Percentiles rank a stretch among this genome's conserved stretches.
These are phyloP conservation scores for Acidomyces sp. DNA, from an alignment of 495 filamentous ascomycete genomes.

Conservation along the genomic window DNA sequence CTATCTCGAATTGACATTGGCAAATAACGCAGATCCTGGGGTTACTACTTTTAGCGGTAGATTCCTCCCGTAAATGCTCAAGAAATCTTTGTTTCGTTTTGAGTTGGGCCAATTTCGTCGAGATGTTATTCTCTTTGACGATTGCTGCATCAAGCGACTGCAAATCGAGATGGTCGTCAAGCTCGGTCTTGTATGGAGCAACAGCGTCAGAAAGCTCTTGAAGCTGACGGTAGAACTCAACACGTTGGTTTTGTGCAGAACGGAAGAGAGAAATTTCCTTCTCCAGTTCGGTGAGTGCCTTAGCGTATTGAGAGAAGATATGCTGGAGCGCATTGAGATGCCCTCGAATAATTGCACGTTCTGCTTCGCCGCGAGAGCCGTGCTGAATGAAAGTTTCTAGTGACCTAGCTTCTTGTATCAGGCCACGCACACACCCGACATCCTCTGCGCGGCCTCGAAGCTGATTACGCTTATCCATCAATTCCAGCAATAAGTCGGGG, in stretches of 20 bases:
- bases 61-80: conserved; percentile 45
- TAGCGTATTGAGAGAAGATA: conserved; percentile 51
- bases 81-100: conserved; percentile 64
- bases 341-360: conserved; percentile 47
- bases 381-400: conserved; percentile 51
- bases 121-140: conserved; percentile 36
- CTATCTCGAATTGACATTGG: conserved; percentile 54
- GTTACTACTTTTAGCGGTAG: conserved; percentile 41
- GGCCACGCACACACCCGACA: conserved; percentile 51
- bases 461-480: conserved; percentile 43
- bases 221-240: conserved; percentile 81
- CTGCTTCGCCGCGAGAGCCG: conserved; percentile 47
- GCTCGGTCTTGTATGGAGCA: conserved; percentile 51
- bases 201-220: conserved; percentile 82
- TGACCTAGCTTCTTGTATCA: conserved; percentile 55
- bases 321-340: conserved; percentile 46
- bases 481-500: conserved; percentile 51
- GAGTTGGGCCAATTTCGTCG: conserved; percentile 43
- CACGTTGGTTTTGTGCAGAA: conserved; percentile 61
- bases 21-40: conserved; percentile 69
- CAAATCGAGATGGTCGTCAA: conserved; percentile 34
- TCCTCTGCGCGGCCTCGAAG: conserved; percentile 36
- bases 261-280: conserved; percentile 67
- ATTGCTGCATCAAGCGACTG: conserved; percentile 19
- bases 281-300: conserved; percentile 44